Percentiles rank a stretch among this genome's conserved stretches.
phyloP scores from a whole-genome alignment of 2,329 filamentous ascomycete genomes.

The Helotiales sp. region DNA sequence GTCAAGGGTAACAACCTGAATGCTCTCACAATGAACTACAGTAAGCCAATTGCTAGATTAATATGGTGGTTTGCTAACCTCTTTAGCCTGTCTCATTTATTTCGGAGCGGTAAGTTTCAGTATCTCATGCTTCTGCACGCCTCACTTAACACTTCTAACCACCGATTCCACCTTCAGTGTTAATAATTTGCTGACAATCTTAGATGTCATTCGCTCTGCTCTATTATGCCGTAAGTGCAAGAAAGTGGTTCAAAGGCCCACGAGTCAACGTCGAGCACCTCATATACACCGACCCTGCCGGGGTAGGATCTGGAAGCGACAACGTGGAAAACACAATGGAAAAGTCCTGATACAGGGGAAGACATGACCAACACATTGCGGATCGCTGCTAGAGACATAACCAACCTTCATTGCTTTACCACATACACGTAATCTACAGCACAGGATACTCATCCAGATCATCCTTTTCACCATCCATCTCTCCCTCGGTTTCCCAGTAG shows the following conservation, averaged over 20 bases:
- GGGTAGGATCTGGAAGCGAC: not conserved
- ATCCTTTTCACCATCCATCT: too few relatives aligned
- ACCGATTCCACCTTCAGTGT: not conserved
- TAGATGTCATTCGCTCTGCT: conserved; percentile 55
- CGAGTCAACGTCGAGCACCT: conserved; percentile 61
- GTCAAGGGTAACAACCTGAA: conserved; percentile 55
- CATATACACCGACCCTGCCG: not conserved
- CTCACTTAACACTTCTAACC: not conserved
- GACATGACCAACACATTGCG: not conserved
- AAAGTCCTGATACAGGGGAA: not conserved
- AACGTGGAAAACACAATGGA: not conserved
- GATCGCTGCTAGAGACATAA: too few relatives aligned
- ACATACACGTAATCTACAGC: too few relatives aligned
- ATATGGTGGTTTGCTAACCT: not conserved
- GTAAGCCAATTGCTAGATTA: not conserved
- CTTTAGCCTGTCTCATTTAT: conserved; percentile 56
- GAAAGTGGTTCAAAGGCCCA: conserved; percentile 70
- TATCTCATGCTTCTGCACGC: not conserved
- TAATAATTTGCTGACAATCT: not conserved
- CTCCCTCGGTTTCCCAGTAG: too few relatives aligned
- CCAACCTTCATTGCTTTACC: too few relatives aligned
- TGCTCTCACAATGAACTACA: conserved; percentile 64
- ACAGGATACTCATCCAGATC: too few relatives aligned
- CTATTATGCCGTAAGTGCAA: conserved; percentile 65
- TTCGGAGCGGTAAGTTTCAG: conserved; percentile 46